These are phyloP conservation scores for Clavaria fumosa DNA, from an alignment of 768 basidiomycete genomes.

Conservation along the genomic window DNA sequence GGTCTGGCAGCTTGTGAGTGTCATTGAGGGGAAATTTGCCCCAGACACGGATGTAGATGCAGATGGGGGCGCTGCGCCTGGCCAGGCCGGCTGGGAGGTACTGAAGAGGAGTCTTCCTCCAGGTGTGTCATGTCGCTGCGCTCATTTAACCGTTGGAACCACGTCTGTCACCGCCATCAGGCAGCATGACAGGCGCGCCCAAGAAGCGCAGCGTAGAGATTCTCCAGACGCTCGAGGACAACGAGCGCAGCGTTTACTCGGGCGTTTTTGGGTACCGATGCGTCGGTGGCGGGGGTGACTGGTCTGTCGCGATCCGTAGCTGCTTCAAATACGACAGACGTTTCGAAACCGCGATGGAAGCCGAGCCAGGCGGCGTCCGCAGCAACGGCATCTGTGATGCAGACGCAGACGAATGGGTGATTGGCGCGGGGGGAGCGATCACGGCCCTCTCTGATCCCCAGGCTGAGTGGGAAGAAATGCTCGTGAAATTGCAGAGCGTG, in stretches of 20 bases:
- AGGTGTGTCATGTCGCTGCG: constrained; percentile 29
- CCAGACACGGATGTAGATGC: constrained; percentile 16
- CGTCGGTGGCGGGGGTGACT: constrained; percentile 77
- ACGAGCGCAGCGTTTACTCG: constrained; percentile 70
- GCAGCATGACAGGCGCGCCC: constrained; percentile 95
- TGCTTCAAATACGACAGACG: constrained; percentile 59
- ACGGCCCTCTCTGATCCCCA: constrained; percentile 79
- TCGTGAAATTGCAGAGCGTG: constrained; percentile 71
- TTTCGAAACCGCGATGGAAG: constrained; percentile 9
- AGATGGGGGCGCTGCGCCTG: constrained; percentile 19
- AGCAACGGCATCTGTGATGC: constrained; percentile 2
- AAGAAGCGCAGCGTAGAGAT: constrained; percentile 91
- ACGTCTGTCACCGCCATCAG: constrained; percentile 24
- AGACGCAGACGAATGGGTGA: constrained; percentile 43
- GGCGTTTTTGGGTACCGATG: constrained; percentile 91
- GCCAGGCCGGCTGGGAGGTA: constrained; percentile 62
- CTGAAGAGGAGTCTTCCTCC: constrained; percentile 72
- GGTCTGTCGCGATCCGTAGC: constrained; percentile 88
- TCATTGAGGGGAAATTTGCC: constrained; percentile 59
- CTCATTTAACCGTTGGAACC: neutral
- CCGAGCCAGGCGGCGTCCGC: neutral
- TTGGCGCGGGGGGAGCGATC: constrained; percentile 94
- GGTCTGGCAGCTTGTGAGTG: constrained; percentile 91
- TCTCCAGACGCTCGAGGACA: constrained; percentile 60
- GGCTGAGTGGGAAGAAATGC: constrained; percentile 91